Percentiles rank a stretch among this genome's conserved stretches.
These are phyloP conservation scores for Xeromyces bisporus DNA, from an alignment of 495 filamentous ascomycete genomes.

Conservation along the genomic window DNA sequence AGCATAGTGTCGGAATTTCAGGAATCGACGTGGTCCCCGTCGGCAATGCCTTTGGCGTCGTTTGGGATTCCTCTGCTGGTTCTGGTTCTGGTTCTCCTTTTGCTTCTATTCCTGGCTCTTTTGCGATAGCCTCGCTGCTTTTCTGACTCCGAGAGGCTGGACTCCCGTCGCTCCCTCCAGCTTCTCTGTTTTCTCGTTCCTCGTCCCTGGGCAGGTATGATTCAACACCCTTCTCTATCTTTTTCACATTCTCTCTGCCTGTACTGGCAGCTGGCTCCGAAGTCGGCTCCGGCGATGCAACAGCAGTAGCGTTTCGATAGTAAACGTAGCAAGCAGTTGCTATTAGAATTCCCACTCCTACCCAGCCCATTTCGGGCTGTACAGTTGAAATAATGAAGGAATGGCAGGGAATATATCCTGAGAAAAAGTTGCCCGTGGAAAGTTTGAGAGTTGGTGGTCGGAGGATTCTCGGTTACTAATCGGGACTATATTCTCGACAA, in stretches of 20 bases:
- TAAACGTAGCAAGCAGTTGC: constrained; percentile 19
- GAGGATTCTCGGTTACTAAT: background rate
- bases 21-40: background rate
- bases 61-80: background rate
- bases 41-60: background rate
- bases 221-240: background rate
- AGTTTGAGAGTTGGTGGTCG: background rate
- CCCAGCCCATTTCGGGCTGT: constrained; percentile 20
- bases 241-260: background rate
- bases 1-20: background rate
- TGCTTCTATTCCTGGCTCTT: too few relatives aligned
- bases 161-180: too few relatives aligned
- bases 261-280: constrained; percentile 5
- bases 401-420: background rate
- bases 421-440: constrained; percentile 8
- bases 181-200: background rate
- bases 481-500: background rate
- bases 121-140: too few relatives aligned
- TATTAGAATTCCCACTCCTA: constrained; percentile 17
- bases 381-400: background rate
- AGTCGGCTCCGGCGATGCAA: constrained; percentile 7
- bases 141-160: too few relatives aligned
- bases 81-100: background rate
- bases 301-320: constrained; percentile 16
- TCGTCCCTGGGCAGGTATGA: background rate